Conservation (phyloP, 148 eudicot genomes). For the Amaranthus palmeri region DNA sequence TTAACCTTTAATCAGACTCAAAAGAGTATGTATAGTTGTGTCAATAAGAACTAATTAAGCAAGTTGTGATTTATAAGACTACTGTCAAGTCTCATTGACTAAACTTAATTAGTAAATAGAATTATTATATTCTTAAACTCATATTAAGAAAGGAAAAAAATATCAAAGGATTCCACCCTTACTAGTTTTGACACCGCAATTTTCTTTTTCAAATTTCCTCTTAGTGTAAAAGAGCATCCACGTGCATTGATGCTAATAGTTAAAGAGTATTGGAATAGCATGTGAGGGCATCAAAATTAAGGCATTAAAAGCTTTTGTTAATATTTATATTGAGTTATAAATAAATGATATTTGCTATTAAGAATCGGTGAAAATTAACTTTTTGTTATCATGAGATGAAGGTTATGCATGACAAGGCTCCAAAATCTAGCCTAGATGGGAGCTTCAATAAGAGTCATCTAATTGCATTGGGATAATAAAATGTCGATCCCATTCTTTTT, state of each 20-base stretch:
- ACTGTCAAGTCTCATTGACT: not conserved
- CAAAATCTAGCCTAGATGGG: too few species aligned
- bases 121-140: not conserved
- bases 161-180: not conserved
- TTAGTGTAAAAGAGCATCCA: constrained; percentile 13
- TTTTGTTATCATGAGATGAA: too few species aligned
- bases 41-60: not conserved
- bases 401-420: too few species aligned
- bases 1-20: too few species aligned
- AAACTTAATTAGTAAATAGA: not conserved
- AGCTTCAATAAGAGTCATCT: too few species aligned
- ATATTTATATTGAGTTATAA: too few species aligned
- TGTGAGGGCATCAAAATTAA: not conserved
- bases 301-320: not conserved
- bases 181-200: not conserved
- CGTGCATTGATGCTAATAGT: constrained; percentile 3
- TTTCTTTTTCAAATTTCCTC: not conserved
- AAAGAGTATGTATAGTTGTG: too few species aligned
- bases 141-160: not conserved
- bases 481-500: too few species aligned
- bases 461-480: too few species aligned
- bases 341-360: too few species aligned
- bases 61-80: not conserved
- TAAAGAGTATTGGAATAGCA: not conserved
- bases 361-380: too few species aligned